Evolutionary conservation across 108 stramenopile genomes (phyloP), one percentile per base, ranked within the genome.

Genomic region (Heterococcus sp.): DNA sequence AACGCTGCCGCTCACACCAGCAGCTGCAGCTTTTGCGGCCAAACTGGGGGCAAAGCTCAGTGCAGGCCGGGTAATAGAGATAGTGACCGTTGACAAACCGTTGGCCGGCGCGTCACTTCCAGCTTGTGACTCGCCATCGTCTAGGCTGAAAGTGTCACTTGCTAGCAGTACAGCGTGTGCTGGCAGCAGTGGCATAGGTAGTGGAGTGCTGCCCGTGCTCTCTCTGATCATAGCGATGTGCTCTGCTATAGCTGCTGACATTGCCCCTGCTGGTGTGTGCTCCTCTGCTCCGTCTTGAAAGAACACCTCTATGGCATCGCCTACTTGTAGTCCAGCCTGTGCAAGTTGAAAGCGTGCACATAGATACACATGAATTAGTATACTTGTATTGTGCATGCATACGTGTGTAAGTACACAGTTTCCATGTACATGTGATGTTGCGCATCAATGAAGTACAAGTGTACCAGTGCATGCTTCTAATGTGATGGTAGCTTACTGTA

Each of bases 381-480:
- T 98, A 35, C 97, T 89, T 34, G 97, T 84, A 73, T 95, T 94
- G 64, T 98, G 96, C 72, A 97, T 93, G 37, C 90, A 67, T 4
- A 28, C 66, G 8, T 3, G 5, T 32, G 11, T 86, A 82, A 88
- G 96, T 98, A 35, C 97, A 90, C 35, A 98, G 85, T 75, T 95
- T 94, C 68, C 97, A 95, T 71, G 96, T 93, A 37, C 90, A 92
- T 74, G 92, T 94, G 78, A n/a, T n/a, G n/a, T n/a, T n/a, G n/a
- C n/a, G n/a, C n/a, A n/a, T n/a, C n/a, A n/a, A n/a, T n/a, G n/a
- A n/a, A n/a, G n/a, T n/a, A n/a, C n/a, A n/a, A n/a, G n/a, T n/a
- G n/a, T n/a, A n/a, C n/a, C n/a, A n/a, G n/a, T n/a, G n/a, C n/a
- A n/a, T n/a, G n/a, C n/a, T n/a, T n/a, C n/a, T n/a, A n/a, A n/a